phyloP scores from a whole-genome alignment of 2,329 filamentous ascomycete genomes.

The Trichoderma harzianum region DNA sequence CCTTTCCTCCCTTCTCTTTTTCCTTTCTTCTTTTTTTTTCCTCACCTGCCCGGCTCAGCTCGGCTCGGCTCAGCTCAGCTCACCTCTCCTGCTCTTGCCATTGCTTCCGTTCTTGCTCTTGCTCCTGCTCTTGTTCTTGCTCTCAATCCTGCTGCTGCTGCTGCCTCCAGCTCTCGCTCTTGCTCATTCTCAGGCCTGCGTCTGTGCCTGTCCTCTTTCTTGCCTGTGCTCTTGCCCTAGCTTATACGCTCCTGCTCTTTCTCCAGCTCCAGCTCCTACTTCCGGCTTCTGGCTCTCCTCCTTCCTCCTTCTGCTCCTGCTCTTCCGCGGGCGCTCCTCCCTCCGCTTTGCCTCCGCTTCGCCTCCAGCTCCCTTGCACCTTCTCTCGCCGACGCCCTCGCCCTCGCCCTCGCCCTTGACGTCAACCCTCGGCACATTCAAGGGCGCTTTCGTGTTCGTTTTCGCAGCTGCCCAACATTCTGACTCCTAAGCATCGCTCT shows the following conservation, averaged over 20 bases:
- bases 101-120: background rate
- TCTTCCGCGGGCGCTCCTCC: conserved; percentile 9
- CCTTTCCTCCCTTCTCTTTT: background rate
- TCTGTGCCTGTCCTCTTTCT: background rate
- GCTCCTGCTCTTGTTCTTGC: background rate
- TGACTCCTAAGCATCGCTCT: no score
- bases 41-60: background rate
- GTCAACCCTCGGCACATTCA: background rate
- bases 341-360: conserved; percentile 7
- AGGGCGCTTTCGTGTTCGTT: no score
- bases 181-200: background rate
- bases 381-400: background rate
- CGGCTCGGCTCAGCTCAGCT: background rate
- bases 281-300: background rate
- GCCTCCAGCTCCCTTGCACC: conserved; percentile 15
- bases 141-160: background rate
- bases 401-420: background rate
- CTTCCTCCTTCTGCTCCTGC: background rate
- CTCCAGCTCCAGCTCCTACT: background rate
- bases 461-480: background rate
- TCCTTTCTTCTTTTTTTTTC: background rate
- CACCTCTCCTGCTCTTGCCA: background rate
- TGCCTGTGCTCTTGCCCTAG: background rate
- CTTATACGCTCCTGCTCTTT: background rate
- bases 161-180: background rate